Evolutionary conservation across 768 basidiomycete genomes (phyloP), one percentile per base, ranked within the genome.

Genomic region (Kwoniella dejecticola): DNA sequence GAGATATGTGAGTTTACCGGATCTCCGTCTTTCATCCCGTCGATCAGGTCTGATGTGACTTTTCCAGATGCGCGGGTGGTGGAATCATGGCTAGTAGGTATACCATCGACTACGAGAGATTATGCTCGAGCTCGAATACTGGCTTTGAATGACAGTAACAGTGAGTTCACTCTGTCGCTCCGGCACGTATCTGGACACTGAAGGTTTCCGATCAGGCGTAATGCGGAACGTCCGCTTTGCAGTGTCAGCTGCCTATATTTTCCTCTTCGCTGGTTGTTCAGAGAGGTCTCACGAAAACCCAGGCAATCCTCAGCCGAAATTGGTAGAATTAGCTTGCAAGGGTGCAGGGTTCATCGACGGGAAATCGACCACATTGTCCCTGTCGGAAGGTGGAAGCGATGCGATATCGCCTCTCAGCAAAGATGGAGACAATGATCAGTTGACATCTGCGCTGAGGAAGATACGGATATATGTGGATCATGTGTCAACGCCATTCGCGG

Each of bases 151-250:
- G 60, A 62, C 24, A 59, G 36, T 30, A 63, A 62, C 45, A 62
- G 61, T 62, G 30, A 17, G 65, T 36, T 23, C 12, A 21, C 8
- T n/a, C 52, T 40, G 27, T 23, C 38, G 7, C 5, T 19, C 38
- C 13, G 30, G 4, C n/a, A 42, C 23, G 30, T n/a, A n/a, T n/a
- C 52, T 40, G 38, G 41, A 12, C 11, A 33, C 2, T 30, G 24
- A 46, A 4, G 19, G 5, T 42, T 19, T 15, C 7, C 33, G 33
- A 7, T 36, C 53, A 66, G 65, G 60, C 40, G 64, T 62, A 13
- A 66, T 66, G 64, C 54, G 64, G 2, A 54, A 64, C n/a, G 66
- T 60, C 12, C 31, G 66, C 24, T 67, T 60, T 30, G 66, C 66
- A 10, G 62, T 68, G 6, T 41, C 60, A 0, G 47, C 60, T n/a